Conservation (phyloP, 176 grass and related monocot species). For the Rhynchospora tenuis region DNA sequence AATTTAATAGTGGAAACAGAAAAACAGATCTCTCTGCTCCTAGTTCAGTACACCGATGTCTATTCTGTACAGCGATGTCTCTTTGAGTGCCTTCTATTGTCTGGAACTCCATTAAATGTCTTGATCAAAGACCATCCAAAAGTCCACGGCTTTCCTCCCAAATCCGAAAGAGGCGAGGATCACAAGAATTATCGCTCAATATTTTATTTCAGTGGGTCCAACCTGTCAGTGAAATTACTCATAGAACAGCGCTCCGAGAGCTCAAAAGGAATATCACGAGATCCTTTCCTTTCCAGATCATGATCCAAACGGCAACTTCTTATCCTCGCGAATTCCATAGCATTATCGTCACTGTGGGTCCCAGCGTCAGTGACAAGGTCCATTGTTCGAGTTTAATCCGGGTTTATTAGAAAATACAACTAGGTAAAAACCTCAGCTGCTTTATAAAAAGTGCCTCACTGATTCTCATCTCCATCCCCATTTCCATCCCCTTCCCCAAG, state of each 20-base stretch:
- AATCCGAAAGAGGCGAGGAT: not conserved
- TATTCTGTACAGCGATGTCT: no score
- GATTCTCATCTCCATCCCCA: constrained; percentile 11
- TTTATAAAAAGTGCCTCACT: not conserved
- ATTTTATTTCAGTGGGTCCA: not conserved
- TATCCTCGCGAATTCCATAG: not conserved
- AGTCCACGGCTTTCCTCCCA: not conserved
- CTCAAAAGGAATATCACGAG: not conserved
- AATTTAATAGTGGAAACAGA: not conserved
- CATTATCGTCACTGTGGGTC: not conserved
- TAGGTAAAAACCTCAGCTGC: not conserved
- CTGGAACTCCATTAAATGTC: not conserved
- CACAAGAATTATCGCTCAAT: not conserved
- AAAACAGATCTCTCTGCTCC: no score
- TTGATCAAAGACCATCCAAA: not conserved
- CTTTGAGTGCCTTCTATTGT: no score
- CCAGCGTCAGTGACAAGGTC: not conserved
- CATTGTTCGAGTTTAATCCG: not conserved
- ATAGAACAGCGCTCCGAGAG: not conserved
- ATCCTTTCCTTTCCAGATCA: not conserved
- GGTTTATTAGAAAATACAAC: not conserved
- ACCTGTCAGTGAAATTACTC: not conserved
- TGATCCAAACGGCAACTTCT: not conserved
- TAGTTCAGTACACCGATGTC: no score
- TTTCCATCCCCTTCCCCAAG: constrained; percentile 1